A percentile compares a stretch with the other conserved stretches of the same genome.
phyloP scores from a whole-genome alignment of 192 early-diverging fungal species.

The Geranomyces variabilis region DNA sequence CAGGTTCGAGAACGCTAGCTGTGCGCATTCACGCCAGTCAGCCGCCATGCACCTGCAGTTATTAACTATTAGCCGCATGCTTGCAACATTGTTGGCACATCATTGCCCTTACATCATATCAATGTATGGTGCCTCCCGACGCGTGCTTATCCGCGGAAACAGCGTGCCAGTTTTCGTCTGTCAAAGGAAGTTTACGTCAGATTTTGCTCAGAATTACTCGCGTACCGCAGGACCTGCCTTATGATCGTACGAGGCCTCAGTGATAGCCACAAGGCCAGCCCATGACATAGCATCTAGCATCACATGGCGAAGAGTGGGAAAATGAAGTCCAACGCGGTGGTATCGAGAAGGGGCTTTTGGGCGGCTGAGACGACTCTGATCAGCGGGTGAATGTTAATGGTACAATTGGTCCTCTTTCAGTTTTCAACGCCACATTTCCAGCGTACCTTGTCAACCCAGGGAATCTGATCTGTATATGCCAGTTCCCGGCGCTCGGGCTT shows the following conservation, averaged over 20 bases:
- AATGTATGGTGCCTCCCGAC: background rate
- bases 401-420: too few species aligned
- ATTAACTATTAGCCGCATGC: too few species aligned
- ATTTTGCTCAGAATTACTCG: too few species aligned
- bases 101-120: slow-evolving; percentile 12
- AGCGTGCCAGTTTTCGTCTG: background rate
- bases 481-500: slow-evolving; percentile 2
- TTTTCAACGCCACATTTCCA: too few species aligned
- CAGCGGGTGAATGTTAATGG: too few species aligned
- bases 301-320: background rate
- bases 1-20: background rate
- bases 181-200: too few species aligned
- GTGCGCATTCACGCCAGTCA: background rate
- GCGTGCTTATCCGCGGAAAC: slow-evolving; percentile 2
- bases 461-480: slow-evolving; percentile 6
- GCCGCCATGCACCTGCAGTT: background rate
- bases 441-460: slow-evolving; percentile 13
- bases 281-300: slow-evolving; percentile 1
- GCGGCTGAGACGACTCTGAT: background rate
- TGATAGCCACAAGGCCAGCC: background rate
- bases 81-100: too few species aligned
- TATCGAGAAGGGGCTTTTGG: background rate
- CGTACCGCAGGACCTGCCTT: too few species aligned
- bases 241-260: background rate
- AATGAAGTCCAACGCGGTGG: background rate